phyloP scores from a whole-genome alignment of 306 rosid species.

The Quercus engelmannii region DNA sequence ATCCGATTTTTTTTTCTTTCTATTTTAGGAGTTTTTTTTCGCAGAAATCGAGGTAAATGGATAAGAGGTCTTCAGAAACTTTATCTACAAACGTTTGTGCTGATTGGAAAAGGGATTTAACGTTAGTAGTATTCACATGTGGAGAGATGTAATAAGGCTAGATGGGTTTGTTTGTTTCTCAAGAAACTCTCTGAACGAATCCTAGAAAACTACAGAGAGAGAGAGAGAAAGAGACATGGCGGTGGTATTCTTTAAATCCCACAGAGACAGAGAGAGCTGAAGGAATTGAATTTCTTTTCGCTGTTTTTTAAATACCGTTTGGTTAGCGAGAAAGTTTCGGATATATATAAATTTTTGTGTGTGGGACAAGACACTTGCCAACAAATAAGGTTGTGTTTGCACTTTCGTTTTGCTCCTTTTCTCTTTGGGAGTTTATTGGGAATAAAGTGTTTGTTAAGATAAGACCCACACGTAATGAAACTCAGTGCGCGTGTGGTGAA shows the following conservation, averaged over 20 bases:
- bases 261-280: neutral
- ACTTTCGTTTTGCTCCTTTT: neutral
- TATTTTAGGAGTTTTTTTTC: neutral
- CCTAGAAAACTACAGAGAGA: neutral
- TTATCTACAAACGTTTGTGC: conserved; percentile 18
- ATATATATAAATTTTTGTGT: neutral
- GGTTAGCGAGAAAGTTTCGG: conserved; percentile 8
- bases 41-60: conserved; percentile 44
- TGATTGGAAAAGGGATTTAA: conserved; percentile 15
- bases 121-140: conserved; percentile 1
- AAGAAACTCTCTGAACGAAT: neutral
- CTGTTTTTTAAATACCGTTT: neutral
- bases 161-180: conserved; percentile 23
- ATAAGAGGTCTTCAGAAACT: conserved; percentile 20
- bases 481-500: neutral
- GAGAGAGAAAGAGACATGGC: neutral
- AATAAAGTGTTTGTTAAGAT: neutral
- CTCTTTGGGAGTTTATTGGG: too few relatives aligned
- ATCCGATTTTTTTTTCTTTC: neutral
- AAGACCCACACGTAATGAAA: conserved; percentile 13
- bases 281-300: neutral
- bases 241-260: neutral
- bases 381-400: neutral
- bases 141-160: conserved; percentile 23
- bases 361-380: neutral